A percentile compares a stretch with the other conserved stretches of the same genome.
Conservation (phyloP, 1,284 basidiomycete species). For the Fomitopsis schrenkii region DNA sequence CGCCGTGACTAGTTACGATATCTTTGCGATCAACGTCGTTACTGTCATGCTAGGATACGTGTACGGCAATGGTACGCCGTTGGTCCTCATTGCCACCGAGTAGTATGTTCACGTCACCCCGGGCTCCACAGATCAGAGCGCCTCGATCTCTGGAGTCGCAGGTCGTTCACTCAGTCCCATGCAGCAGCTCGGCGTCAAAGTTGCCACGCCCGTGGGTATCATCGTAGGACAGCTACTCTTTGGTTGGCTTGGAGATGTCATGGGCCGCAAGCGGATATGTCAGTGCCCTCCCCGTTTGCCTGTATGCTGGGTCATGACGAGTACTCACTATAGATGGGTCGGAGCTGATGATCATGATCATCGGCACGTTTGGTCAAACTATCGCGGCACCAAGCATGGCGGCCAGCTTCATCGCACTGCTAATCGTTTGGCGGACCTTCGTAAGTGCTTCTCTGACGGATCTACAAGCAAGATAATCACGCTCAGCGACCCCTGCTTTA, state of each 20-base stretch:
- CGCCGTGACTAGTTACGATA: constrained; percentile 48
- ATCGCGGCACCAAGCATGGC: constrained; percentile 55
- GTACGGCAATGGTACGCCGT: constrained; percentile 42
- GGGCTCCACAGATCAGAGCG: not conserved
- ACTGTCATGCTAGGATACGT: constrained; percentile 75
- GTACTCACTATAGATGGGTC: constrained; percentile 50
- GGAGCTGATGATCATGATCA: constrained; percentile 68
- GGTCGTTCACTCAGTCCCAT: constrained; percentile 36
- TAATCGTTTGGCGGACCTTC: constrained; percentile 67
- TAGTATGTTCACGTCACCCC: not conserved
- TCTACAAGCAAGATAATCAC: not conserved
- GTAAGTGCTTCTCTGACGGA: constrained; percentile 30
- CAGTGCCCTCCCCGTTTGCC: constrained; percentile 23
- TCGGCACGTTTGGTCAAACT: constrained; percentile 60
- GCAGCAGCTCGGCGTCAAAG: constrained; percentile 65
- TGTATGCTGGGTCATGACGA: constrained; percentile 20
- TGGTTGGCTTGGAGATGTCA: constrained; percentile 66
- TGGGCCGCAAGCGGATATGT: constrained; percentile 75
- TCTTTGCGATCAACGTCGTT: constrained; percentile 76
- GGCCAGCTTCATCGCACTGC: constrained; percentile 65
- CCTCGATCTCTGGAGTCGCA: constrained; percentile 10
- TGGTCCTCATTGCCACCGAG: not conserved
- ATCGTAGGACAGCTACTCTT: constrained; percentile 59
- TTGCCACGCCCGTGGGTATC: constrained; percentile 50
- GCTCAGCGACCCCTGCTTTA: constrained; percentile 7